These are phyloP conservation scores for Bombardia bombarda DNA, from an alignment of 495 filamentous ascomycete species.

Conservation along the genomic window DNA sequence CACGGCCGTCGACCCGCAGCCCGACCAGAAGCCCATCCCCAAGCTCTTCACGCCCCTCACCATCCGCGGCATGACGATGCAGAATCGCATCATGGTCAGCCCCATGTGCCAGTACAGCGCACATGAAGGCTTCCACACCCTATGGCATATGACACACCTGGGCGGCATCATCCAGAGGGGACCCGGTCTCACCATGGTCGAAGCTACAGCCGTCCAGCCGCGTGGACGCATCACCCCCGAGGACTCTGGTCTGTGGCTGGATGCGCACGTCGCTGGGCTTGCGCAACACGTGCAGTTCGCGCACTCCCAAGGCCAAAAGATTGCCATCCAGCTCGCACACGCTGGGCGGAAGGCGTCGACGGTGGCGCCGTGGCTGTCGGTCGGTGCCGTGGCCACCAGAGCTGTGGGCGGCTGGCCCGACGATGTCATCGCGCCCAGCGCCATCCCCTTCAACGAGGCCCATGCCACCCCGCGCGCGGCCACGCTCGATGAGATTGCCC, in stretches of 20 bases:
- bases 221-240: constrained; percentile 74
- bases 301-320: constrained; percentile 60
- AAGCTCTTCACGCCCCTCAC: constrained; percentile 58
- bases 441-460: constrained; percentile 24
- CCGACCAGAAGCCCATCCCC: constrained; percentile 46
- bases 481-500: constrained; percentile 41
- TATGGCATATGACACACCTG: constrained; percentile 30
- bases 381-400: constrained; percentile 30
- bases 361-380: constrained; percentile 52
- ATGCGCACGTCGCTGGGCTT: constrained; percentile 59
- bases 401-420: constrained; percentile 59
- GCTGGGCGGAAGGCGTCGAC: constrained; percentile 69
- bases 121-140: constrained; percentile 36
- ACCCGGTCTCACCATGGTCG: constrained; percentile 57
- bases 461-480: constrained; percentile 39
- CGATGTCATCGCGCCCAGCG: constrained; percentile 50
- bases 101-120: constrained; percentile 63
- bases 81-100: constrained; percentile 49
- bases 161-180: constrained; percentile 57
- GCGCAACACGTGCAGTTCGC: constrained; percentile 58
- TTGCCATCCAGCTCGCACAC: constrained; percentile 69
- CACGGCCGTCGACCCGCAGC: constrained; percentile 54
- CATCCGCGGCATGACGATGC: constrained; percentile 49
- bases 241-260: constrained; percentile 65
- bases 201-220: constrained; percentile 62